phyloP scores from a whole-genome alignment of 1,284 basidiomycete genomes.

The Trichosporon sp. region DNA sequence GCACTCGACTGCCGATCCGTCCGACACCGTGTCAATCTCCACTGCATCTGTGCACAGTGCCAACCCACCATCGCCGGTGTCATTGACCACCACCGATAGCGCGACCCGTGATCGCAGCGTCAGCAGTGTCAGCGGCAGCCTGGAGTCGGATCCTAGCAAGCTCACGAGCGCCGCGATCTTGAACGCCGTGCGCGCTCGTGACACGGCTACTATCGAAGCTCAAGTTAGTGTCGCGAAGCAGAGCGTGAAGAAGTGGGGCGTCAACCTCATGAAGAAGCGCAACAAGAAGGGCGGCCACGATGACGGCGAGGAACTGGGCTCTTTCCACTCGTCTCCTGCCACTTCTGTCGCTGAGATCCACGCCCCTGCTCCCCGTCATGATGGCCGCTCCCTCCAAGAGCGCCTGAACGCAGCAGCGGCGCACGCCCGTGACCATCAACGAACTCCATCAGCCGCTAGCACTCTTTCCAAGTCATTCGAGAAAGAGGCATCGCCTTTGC shows the following conservation, averaged over 20 bases:
- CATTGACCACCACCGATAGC: background rate
- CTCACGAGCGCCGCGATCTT: slow-evolving; percentile 41
- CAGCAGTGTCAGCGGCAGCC: background rate
- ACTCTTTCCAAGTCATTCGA: background rate
- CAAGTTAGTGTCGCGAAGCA: slow-evolving; percentile 63
- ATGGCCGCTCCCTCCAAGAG: slow-evolving; percentile 30
- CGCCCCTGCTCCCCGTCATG: slow-evolving; percentile 31
- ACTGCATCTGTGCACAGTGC: background rate
- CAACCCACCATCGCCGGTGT: background rate
- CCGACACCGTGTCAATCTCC: background rate
- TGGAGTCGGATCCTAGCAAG: background rate
- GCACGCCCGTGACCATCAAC: background rate
- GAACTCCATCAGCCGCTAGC: background rate
- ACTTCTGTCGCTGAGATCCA: slow-evolving; percentile 23
- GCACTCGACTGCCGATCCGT: background rate
- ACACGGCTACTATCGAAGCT: slow-evolving; percentile 74
- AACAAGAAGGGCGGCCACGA: slow-evolving; percentile 10
- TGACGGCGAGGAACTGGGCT: slow-evolving; percentile 17
- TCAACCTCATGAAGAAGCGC: slow-evolving; percentile 56
- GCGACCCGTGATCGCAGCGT: background rate
- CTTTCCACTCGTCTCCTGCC: background rate
- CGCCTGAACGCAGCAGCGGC: slow-evolving; percentile 39
- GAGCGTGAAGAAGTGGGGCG: slow-evolving; percentile 80
- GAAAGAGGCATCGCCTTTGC: background rate
- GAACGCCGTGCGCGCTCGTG: slow-evolving; percentile 60